Evolutionary conservation across 2,329 filamentous ascomycete genomes (phyloP), one percentile per base, ranked within the genome.

Genomic region (Fusarium ambrosium): DNA sequence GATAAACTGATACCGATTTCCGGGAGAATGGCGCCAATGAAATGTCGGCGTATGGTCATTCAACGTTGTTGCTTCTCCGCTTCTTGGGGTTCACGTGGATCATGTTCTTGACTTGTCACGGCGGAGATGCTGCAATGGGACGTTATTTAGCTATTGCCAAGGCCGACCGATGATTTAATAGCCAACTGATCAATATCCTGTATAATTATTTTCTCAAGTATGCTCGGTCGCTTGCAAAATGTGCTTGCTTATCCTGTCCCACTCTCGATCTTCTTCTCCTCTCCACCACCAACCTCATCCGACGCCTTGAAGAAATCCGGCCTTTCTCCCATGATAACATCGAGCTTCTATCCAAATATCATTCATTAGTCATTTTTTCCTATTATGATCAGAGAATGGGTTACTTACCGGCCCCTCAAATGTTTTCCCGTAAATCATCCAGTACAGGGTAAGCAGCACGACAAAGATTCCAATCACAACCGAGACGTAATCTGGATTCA

Each of bases 401-500:
- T 9, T 18, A 2, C 74, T 51, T 48, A 77, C 75, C 2, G 75
- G 75, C 1, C 75, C 75, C 9, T 77, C 60, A 22, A 77, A 77
- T 3, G 66, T 70, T 18, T 69, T 74, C 9, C 73, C 70, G 3
- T 72, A 77, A 0, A 59, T n/a, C 0, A 70, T 18, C 75, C 75
- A 77, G 1, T 74, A 77, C 1, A 36, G 59, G 1, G 58, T 61
- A 3, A 74, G 27, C 10, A 77, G 59, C 1, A 76, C 24, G 2
- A 66, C 53, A 6, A 83, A 84, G 2, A 84, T 83, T 14, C 81
- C 80, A 61, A 84, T 82, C 4, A 84, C 81, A 7, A 77, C 81
- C 6, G 79, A 80, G 2, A 84, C 82, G 45, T 84, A 84, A 60
- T 84, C 82, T 83, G 8, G 6, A 24, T 3, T 14, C 29, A 13